These are phyloP conservation scores for Pseudocercospora pini-densiflorae DNA, from an alignment of 2,329 filamentous ascomycete species.

Conservation along the genomic window DNA sequence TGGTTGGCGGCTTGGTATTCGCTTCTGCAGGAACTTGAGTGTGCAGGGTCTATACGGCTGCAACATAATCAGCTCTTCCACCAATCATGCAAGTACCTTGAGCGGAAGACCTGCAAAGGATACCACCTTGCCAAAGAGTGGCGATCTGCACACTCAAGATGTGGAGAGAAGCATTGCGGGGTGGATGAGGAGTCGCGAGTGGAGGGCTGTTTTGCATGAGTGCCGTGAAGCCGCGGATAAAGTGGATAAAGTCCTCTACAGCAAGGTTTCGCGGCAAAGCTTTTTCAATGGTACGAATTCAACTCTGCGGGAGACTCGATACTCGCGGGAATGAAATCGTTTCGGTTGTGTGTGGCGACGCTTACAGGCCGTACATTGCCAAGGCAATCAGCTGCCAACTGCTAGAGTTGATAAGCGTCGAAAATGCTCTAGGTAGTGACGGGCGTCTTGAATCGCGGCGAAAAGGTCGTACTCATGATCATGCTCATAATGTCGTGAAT, in stretches of 20 bases:
- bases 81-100: too few species aligned
- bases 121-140: too few species aligned
- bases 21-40: background rate
- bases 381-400: too few species aligned
- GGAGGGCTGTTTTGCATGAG: background rate
- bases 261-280: background rate
- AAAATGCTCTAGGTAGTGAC: too few species aligned
- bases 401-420: too few species aligned
- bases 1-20: background rate
- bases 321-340: too few species aligned
- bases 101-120: too few species aligned
- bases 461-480: background rate
- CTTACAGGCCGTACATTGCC: too few species aligned
- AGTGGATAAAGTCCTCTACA: background rate
- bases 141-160: background rate
- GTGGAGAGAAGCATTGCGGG: background rate
- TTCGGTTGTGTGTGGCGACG: too few species aligned
- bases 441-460: too few species aligned
- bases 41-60: background rate
- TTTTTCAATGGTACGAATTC: too few species aligned
- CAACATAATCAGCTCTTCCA: background rate
- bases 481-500: background rate
- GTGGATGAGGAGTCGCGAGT: background rate
- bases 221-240: background rate
- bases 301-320: too few species aligned